Conservation (phyloP, 176 grass and related monocot species). For the Avena atlantica region DNA sequence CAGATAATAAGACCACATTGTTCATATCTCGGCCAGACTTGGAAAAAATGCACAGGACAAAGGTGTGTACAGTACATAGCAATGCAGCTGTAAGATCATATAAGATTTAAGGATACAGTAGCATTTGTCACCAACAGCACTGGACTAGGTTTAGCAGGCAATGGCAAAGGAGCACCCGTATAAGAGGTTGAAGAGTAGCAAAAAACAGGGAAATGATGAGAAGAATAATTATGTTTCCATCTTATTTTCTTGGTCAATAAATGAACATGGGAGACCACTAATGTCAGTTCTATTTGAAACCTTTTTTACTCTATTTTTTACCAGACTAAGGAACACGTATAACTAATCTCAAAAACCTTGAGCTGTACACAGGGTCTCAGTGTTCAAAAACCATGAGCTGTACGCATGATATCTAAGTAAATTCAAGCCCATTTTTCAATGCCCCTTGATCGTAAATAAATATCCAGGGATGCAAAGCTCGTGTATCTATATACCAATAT, state of each 20-base stretch:
- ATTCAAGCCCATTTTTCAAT: too few relatives aligned
- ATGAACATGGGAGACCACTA: too few relatives aligned
- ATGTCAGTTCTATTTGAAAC: background rate
- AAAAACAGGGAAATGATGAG: too few relatives aligned
- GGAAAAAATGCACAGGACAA: background rate
- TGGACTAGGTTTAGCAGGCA: background rate
- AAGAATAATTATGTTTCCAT: too few relatives aligned
- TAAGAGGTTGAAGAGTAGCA: background rate
- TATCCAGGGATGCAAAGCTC: too few relatives aligned
- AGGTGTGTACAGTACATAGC: background rate
- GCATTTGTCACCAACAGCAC: background rate
- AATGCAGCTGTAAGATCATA: background rate
- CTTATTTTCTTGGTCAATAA: too few relatives aligned
- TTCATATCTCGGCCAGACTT: background rate
- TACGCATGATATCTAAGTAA: background rate
- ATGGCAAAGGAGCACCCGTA: background rate
- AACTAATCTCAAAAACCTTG: background rate
- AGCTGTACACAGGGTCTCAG: too few relatives aligned
- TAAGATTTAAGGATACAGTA: background rate
- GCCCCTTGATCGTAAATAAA: too few relatives aligned
- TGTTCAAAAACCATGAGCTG: background rate
- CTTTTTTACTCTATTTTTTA: background rate
- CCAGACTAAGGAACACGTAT: background rate
- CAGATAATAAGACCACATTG: background rate
- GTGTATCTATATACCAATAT: too few relatives aligned